phyloP scores from a whole-genome alignment of 768 basidiomycete species.

The Tylopilus plumbeoviolaceoides region DNA sequence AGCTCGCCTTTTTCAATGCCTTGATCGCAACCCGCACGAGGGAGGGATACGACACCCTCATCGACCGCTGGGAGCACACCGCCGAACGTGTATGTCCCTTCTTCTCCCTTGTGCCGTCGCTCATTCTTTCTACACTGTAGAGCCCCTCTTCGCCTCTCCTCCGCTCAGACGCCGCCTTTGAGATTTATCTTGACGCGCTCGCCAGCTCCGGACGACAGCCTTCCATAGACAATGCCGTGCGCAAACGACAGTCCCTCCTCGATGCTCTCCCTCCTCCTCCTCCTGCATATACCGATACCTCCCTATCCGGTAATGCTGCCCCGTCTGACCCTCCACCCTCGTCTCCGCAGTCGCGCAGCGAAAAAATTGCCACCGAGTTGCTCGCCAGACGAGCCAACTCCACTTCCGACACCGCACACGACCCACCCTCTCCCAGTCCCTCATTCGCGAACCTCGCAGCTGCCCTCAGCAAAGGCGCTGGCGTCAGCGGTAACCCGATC shows the following conservation, averaged over 20 bases:
- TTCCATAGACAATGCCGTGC: slow-evolving; percentile 62
- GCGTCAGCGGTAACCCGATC: slow-evolving; percentile 56
- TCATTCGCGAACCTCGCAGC: slow-evolving; percentile 42
- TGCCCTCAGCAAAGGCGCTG: slow-evolving; percentile 40
- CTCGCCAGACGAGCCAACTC: slow-evolving; percentile 28
- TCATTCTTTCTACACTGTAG: slow-evolving; percentile 38
- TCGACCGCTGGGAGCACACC: slow-evolving; percentile 80
- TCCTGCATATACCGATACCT: slow-evolving; percentile 11
- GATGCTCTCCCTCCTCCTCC: slow-evolving; percentile 26
- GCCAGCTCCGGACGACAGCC: slow-evolving; percentile 52
- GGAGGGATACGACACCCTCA: slow-evolving; percentile 66
- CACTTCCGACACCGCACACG: slow-evolving; percentile 2
- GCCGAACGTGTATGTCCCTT: slow-evolving; percentile 68
- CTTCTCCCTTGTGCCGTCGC: not conserved
- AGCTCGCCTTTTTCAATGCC: slow-evolving; percentile 66
- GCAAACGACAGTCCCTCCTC: slow-evolving; percentile 62
- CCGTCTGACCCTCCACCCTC: slow-evolving; percentile 12
- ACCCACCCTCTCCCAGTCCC: slow-evolving; percentile 21
- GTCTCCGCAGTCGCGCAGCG: slow-evolving; percentile 32
- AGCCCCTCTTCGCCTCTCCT: slow-evolving; percentile 67
- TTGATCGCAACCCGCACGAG: slow-evolving; percentile 60
- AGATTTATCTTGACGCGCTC: slow-evolving; percentile 69
- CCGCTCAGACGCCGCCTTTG: slow-evolving; percentile 67
- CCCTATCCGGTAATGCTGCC: slow-evolving; percentile 9
- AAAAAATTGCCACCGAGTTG: slow-evolving; percentile 40